These are phyloP conservation scores for Zasmidium angulare DNA, from an alignment of 2,329 filamentous ascomycete genomes.

Conservation along the genomic window DNA sequence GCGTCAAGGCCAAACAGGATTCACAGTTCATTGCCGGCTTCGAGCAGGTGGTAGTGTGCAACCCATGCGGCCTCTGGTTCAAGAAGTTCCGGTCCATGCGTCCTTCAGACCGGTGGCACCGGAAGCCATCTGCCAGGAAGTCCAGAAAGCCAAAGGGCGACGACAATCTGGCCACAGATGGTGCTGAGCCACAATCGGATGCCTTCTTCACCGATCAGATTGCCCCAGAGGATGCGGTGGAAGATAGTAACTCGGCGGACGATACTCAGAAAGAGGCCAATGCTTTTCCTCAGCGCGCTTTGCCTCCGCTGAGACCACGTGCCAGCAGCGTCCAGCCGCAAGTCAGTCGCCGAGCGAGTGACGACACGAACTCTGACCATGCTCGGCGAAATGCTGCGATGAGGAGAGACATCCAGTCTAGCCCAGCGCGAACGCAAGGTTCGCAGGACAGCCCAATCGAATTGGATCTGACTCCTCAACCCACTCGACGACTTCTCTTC, in stretches of 20 bases:
- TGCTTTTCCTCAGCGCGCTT: not conserved
- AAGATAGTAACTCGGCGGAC: slow-evolving; percentile 9
- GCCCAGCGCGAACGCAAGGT: slow-evolving; percentile 55
- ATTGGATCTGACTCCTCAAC: slow-evolving; percentile 56
- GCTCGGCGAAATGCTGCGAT: slow-evolving; percentile 39
- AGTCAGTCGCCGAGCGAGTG: slow-evolving; percentile 16
- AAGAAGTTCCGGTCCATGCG: slow-evolving; percentile 83
- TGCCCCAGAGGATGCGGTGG: slow-evolving; percentile 24
- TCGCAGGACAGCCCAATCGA: slow-evolving; percentile 50
- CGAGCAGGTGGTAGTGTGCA: slow-evolving; percentile 77
- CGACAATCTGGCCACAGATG: slow-evolving; percentile 27
- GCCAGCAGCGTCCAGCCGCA: slow-evolving; percentile 50
- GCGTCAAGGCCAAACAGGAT: slow-evolving; percentile 59
- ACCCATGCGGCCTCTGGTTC: slow-evolving; percentile 95
- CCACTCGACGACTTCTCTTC: slow-evolving; percentile 71
- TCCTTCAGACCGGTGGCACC: slow-evolving; percentile 77
- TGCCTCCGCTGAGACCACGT: slow-evolving; percentile 37
- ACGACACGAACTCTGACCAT: slow-evolving; percentile 31
- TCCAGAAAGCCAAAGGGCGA: slow-evolving; percentile 29
- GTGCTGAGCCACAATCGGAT: slow-evolving; percentile 32
- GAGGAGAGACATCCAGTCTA: slow-evolving; percentile 60
- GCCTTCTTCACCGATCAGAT: slow-evolving; percentile 33
- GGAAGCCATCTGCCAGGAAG: slow-evolving; percentile 25
- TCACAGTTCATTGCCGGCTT: slow-evolving; percentile 49
- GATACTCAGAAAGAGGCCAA: slow-evolving; percentile 4